Evolutionary conservation across 2,329 filamentous ascomycete genomes (phyloP), one percentile per base, ranked within the genome.

Genomic region (Aphanocladium album): DNA sequence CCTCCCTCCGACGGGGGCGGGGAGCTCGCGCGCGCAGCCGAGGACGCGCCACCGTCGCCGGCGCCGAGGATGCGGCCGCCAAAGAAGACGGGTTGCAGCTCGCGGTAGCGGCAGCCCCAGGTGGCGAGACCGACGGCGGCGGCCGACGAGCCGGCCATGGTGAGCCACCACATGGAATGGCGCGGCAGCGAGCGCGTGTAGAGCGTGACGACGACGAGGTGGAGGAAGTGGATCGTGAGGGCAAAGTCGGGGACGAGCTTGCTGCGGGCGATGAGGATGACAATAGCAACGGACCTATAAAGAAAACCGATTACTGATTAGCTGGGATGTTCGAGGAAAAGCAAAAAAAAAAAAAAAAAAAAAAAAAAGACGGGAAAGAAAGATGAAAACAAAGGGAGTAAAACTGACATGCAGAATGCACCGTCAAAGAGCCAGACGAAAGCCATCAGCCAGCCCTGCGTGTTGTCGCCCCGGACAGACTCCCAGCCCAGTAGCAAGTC

Each of bases 191-290:
- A 82, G 68, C 86, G 86, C 3, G 90, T 88, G 75, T 96, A 96
- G 37, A 96, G 73, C 21, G 87, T 88, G 30, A 90, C 90, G 68
- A 91, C 74, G 68, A 95, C 65, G 57, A 96, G 83, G 72, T 96
- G 90, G 46, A 96, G 79, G 72, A 90, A 83, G 77, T 96, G 91
- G 19, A 97, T 83, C 2, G 93, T 96, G 25, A 97, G 79, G 35
- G 91, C 90, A 73, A 98, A 99, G 76, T 99, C 95, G 66, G 91
- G 91, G 55, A 98, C 90, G 63, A 98, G 89, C 74, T 98, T 98
- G 52, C 89, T 95, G 64, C 95, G 91, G 21, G 89, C 87, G 66
- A 99, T 86, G 61, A 98, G 80, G 58, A 93, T 77, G 55, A 96
- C 85, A 61, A 97, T 88, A 46, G 91, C 89, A 62, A 96, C 85